Percentiles rank a stretch among this genome's conserved stretches.
Conservation (phyloP, 1,284 basidiomycete species). For the Fistulinella cinereoalba region DNA sequence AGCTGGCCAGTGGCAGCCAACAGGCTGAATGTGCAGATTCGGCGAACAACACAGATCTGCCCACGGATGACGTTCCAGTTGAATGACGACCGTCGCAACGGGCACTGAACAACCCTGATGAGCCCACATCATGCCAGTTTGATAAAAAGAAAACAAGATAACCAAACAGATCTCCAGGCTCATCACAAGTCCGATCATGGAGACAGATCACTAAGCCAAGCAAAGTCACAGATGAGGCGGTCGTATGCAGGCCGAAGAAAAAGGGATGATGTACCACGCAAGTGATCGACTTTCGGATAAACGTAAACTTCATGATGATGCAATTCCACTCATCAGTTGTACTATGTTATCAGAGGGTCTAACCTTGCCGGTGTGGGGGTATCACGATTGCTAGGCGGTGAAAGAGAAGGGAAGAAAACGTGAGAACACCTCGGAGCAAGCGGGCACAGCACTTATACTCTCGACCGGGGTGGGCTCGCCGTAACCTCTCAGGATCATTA, state of each 20-base stretch:
- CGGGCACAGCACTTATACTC: not conserved
- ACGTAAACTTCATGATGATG: slow-evolving; percentile 9
- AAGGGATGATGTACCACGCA: slow-evolving; percentile 16
- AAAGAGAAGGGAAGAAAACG: slow-evolving; percentile 13
- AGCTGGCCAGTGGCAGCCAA: too few species aligned
- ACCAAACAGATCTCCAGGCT: not conserved
- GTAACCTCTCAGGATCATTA: too few species aligned
- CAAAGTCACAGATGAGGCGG: slow-evolving; percentile 7
- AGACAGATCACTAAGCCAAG: slow-evolving; percentile 7
- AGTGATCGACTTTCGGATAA: not conserved
- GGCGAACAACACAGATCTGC: not conserved
- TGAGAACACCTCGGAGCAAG: slow-evolving; percentile 13
- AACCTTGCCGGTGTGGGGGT: slow-evolving; percentile 7
- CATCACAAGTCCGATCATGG: not conserved
- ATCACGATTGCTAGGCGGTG: slow-evolving; percentile 11
- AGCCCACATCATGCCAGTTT: too few species aligned
- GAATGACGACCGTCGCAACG: slow-evolving; percentile 9
- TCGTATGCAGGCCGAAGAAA: slow-evolving; percentile 1
- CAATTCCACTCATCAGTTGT: slow-evolving; percentile 10
- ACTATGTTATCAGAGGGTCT: slow-evolving; percentile 11
- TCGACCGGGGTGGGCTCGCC: too few species aligned
- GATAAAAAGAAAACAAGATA: too few species aligned
- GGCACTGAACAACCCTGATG: not conserved
- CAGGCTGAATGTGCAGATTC: slow-evolving; percentile 1
- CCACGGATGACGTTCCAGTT: not conserved